Base-by-base conservation (phyloP, 1,284 basidiomycete genomes). In the Vanrija sp. region DNA sequence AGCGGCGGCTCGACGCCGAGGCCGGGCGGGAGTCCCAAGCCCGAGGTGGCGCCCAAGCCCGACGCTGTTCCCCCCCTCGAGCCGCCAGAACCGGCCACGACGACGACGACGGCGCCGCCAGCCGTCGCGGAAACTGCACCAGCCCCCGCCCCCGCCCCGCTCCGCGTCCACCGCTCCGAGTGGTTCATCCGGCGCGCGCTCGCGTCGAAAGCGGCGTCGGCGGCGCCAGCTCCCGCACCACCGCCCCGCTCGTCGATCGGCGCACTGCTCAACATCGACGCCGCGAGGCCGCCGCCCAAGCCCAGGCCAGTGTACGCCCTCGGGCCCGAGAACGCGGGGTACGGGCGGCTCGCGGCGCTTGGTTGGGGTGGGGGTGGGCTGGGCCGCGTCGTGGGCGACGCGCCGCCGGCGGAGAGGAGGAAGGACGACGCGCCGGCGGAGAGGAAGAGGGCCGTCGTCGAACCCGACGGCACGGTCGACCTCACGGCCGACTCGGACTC, bases 101-200 rank as follows among this genome's bases (percentile, higher is more conserved):
- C 44, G n/a, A 8, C 7, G 25, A 24, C 45, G 15, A 25, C 44
- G 24, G 8, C 12, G 44, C 18, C 25, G 25, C 47, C 31, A 12
- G 9, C 42, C 9, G 25, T 10, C 2, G 8, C 31, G 1, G 2
- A 41, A 4, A 31, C 43, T 2, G 6, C 14, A 6, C n/a, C 35
- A 2, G 22, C 39, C 8, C 15, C 50, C 6, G 22, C 36, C 15
- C 24, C 47, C 25, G 20, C 45, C 41, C 60, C 60, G 22, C 43
- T 70, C 19, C 63, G 64, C 12, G 57, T 73, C 14, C 57, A 64
- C 44, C 51, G 53, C 3, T 62, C 54, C 19, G 69, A 75, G 50
- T 75, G 72, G 72, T 75, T 72, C 61, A 73, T 75, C 55, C 70
- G 71, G 4, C 67, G 71, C 44, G 69, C 69, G 4, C 64, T 73